phyloP scores from a whole-genome alignment of 805 yeast genomes.

The Trichomonascus vanleenenianus region DNA sequence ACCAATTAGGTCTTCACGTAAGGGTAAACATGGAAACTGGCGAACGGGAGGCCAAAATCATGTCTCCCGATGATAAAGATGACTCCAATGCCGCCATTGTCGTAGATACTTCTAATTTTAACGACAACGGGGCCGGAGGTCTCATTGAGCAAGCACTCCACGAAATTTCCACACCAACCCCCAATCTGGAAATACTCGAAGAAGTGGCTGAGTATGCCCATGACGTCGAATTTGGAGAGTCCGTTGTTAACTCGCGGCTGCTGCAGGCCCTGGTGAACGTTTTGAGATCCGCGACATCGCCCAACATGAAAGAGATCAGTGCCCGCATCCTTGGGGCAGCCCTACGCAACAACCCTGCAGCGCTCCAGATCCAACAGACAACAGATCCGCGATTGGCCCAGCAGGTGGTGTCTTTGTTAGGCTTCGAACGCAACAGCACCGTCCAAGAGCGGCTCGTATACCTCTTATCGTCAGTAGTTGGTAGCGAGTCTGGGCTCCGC shows the following conservation, averaged over 20 bases:
- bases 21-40: constrained; percentile 69
- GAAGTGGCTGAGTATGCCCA: constrained; percentile 48
- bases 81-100: constrained; percentile 1
- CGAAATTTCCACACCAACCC: neutral
- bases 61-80: constrained; percentile 28
- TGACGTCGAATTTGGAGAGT: constrained; percentile 51
- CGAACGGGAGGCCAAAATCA: constrained; percentile 56
- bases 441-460: constrained; percentile 18
- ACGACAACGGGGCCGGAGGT: neutral
- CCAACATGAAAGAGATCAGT: constrained; percentile 37
- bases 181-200: constrained; percentile 18
- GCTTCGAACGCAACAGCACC: constrained; percentile 3
- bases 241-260: constrained; percentile 30
- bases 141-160: constrained; percentile 2
- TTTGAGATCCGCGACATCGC: constrained; percentile 8
- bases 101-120: no score
- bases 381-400: no score
- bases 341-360: constrained; percentile 66
- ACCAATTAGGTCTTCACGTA: constrained; percentile 54
- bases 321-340: constrained; percentile 59
- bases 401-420: neutral
- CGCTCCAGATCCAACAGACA: constrained; percentile 22
- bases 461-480: constrained; percentile 20
- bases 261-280: constrained; percentile 12
- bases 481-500: constrained; percentile 12